These are phyloP conservation scores for Blastosporella zonata DNA, from an alignment of 1,284 basidiomycete species.

Conservation along the genomic window DNA sequence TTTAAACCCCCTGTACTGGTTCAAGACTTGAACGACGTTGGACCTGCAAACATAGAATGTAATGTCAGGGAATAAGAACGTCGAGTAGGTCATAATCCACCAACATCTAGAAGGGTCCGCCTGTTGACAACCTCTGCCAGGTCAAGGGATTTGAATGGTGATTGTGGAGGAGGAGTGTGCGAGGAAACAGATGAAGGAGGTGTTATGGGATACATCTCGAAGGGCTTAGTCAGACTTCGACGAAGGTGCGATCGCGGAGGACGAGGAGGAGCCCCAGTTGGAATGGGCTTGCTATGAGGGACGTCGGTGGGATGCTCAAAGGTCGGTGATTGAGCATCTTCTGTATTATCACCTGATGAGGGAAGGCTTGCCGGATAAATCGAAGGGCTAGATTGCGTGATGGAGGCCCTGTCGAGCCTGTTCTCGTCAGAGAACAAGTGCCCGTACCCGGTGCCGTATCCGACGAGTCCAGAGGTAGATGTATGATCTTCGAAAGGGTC, in stretches of 20 bases:
- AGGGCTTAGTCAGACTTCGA: constrained; percentile 19
- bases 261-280: constrained; percentile 34
- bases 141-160: constrained; percentile 12
- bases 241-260: constrained; percentile 43
- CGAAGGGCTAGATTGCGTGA: constrained; percentile 51
- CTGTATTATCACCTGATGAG: constrained; percentile 31
- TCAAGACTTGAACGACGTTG: constrained; percentile 24
- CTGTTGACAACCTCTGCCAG: constrained; percentile 21
- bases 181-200: constrained; percentile 42
- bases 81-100: constrained; percentile 17
- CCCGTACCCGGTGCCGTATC: constrained; percentile 6
- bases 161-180: constrained; percentile 23
- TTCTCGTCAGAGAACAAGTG: background rate
- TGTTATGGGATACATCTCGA: constrained; percentile 34
- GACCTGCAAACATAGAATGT: constrained; percentile 26
- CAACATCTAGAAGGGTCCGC: constrained; percentile 40
- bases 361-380: constrained; percentile 54
- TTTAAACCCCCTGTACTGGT: background rate
- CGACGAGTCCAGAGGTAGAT: background rate
- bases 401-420: constrained; percentile 18
- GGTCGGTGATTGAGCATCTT: constrained; percentile 19
- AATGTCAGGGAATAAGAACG: background rate
- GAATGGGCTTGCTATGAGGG: constrained; percentile 7
- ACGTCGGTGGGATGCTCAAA: constrained; percentile 18
- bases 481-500: constrained; percentile 3